These are phyloP conservation scores for Crithidia sp. DNA, from an alignment of 208 protist species.

Conservation along the genomic window DNA sequence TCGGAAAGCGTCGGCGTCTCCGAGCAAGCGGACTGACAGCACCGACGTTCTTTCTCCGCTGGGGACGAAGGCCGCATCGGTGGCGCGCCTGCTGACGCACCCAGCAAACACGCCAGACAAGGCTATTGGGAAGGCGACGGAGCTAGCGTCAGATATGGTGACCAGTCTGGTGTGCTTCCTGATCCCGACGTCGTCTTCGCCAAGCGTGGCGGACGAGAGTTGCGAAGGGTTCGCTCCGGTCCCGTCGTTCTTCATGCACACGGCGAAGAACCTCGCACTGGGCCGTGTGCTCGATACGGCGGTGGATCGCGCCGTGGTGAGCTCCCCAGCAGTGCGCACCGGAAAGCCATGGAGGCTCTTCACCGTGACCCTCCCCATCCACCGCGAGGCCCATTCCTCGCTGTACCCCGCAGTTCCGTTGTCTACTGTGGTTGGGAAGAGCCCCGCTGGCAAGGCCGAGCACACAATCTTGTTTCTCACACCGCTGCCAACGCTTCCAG, in stretches of 20 bases:
- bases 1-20: slow-evolving; percentile 14
- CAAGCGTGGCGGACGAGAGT: background rate
- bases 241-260: slow-evolving; percentile 76
- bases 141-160: slow-evolving; percentile 53
- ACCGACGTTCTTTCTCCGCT: slow-evolving; percentile 8
- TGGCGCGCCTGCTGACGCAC: slow-evolving; percentile 39
- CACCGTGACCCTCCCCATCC: slow-evolving; percentile 46
- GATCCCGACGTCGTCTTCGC: slow-evolving; percentile 18
- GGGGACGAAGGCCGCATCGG: slow-evolving; percentile 19
- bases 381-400: slow-evolving; percentile 25
- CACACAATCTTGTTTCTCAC: slow-evolving; percentile 38
- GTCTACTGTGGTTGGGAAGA: slow-evolving; percentile 50
- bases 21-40: background rate
- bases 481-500: slow-evolving; percentile 31
- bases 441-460: slow-evolving; percentile 16
- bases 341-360: slow-evolving; percentile 54
- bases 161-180: slow-evolving; percentile 66
- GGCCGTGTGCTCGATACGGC: slow-evolving; percentile 69
- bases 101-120: slow-evolving; percentile 58
- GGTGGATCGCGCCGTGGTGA: slow-evolving; percentile 58
- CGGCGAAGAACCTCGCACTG: slow-evolving; percentile 53
- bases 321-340: slow-evolving; percentile 34
- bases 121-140: slow-evolving; percentile 69
- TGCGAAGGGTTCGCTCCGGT: slow-evolving; percentile 43
- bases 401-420: slow-evolving; percentile 58